A percentile compares a stretch with the other conserved stretches of the same genome.
Conservation (phyloP, 345 rosid genomes). For the Draba incana region DNA sequence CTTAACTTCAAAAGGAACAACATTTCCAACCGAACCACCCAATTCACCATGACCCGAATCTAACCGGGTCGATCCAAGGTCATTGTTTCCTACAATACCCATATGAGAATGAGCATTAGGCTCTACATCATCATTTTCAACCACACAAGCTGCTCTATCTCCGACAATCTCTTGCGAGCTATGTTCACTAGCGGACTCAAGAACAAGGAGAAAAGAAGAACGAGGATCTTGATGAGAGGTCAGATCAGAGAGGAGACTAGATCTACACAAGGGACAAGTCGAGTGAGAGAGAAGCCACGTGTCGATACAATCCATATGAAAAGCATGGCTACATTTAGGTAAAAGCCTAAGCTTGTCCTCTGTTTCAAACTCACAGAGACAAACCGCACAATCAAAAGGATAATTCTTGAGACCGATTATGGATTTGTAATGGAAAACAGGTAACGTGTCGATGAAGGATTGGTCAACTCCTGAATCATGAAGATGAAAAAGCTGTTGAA, state of each 20-base stretch:
- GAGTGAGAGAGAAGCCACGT: constrained; percentile 99
- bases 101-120: constrained; percentile 30
- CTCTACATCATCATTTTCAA: constrained; percentile 19
- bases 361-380: constrained; percentile 88
- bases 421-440: constrained; percentile 81
- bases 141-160: constrained; percentile 38
- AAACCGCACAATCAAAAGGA: constrained; percentile 97
- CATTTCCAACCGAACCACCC: constrained; percentile 59
- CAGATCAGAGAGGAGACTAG: constrained; percentile 70
- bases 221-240: constrained; percentile 48
- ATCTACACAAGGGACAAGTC: constrained; percentile 96
- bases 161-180: constrained; percentile 69
- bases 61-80: constrained; percentile 45
- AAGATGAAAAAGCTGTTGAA: constrained; percentile 93
- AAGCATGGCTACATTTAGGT: constrained; percentile 98
- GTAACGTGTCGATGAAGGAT: constrained; percentile 91
- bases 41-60: constrained; percentile 42
- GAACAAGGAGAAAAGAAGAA: constrained; percentile 74
- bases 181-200: constrained; percentile 85
- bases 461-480: constrained; percentile 98
- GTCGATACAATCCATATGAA: constrained; percentile 97
- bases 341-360: constrained; percentile 92
- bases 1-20: constrained; percentile 71
- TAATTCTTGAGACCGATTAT: constrained; percentile 66
- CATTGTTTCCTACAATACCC: constrained; percentile 27